A percentile compares a stretch with the other conserved stretches of the same genome.
phyloP scores from a whole-genome alignment of 768 basidiomycete genomes.

The Pleurotus cornucopiae region DNA sequence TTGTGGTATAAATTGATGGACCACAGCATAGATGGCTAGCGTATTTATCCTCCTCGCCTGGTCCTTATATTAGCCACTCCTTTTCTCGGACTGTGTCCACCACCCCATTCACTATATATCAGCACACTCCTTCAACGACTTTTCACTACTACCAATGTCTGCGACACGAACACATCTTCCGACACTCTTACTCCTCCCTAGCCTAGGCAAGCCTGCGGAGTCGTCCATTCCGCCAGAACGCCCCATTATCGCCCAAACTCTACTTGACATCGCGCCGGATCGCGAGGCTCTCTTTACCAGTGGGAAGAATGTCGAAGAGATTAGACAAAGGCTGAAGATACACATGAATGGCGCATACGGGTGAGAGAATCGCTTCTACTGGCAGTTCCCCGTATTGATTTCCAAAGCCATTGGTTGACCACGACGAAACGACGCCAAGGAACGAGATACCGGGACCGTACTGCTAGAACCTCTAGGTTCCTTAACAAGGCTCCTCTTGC shows the following conservation, averaged over 20 bases:
- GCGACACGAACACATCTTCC: conserved; percentile 12
- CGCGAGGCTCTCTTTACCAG: conserved; percentile 26
- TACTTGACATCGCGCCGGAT: conserved; percentile 30
- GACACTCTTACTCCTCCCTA: conserved; percentile 15
- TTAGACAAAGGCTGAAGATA: conserved; percentile 27
- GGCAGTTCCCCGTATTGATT: not conserved
- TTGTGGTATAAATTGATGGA: conserved; percentile 4
- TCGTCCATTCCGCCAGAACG: conserved; percentile 20
- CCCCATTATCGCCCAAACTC: conserved; percentile 19
- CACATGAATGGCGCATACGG: conserved; percentile 15
- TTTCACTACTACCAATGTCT: conserved; percentile 8
- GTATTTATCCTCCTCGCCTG: conserved; percentile 7
- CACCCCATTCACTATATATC: not conserved
- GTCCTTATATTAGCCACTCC: conserved; percentile 5
- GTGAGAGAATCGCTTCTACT: conserved; percentile 13
- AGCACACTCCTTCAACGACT: too few relatives aligned
- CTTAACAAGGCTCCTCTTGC: conserved; percentile 9
- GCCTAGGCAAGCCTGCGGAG: conserved; percentile 10
- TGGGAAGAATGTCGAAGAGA: conserved; percentile 21
- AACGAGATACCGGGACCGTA: conserved; percentile 19
- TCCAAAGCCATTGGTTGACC: conserved; percentile 30
- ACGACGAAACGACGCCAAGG: conserved; percentile 18
- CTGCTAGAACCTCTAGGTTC: conserved; percentile 22
- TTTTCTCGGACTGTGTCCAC: not conserved
- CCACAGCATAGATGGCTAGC: not conserved